These are phyloP conservation scores for Macrolepiota albuminosa DNA, from an alignment of 768 basidiomycete genomes.

Conservation along the genomic window DNA sequence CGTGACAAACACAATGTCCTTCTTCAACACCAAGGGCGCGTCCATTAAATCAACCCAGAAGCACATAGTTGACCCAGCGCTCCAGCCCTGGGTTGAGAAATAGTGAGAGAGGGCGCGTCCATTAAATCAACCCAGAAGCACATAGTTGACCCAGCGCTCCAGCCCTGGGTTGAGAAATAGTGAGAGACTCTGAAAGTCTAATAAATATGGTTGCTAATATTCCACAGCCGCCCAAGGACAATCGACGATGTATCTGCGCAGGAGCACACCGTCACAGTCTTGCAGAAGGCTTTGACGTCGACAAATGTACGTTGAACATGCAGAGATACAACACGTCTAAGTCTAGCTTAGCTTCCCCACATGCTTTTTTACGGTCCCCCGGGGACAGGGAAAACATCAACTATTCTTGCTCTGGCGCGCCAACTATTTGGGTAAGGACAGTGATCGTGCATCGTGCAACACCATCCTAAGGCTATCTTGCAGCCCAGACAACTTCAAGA, in stretches of 20 bases:
- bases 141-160: constrained; percentile 49
- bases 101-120: constrained; percentile 35
- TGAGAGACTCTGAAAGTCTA: constrained; percentile 30
- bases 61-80: constrained; percentile 46
- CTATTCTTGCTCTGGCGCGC: constrained; percentile 89
- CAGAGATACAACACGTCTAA: neutral
- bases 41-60: constrained; percentile 36
- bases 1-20: constrained; percentile 52
- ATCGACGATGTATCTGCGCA: constrained; percentile 98
- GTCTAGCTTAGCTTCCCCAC: constrained; percentile 76
- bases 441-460: constrained; percentile 3
- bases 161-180: constrained; percentile 99
- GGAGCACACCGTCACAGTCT: constrained; percentile 91
- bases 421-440: constrained; percentile 85
- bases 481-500: constrained; percentile 91
- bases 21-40: constrained; percentile 51
- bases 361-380: constrained; percentile 99
- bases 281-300: constrained; percentile 85
- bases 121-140: constrained; percentile 40
- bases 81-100: constrained; percentile 98
- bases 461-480: neutral
- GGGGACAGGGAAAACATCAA: constrained; percentile 97
- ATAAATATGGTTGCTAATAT: neutral
- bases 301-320: constrained; percentile 62
- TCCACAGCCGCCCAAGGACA: constrained; percentile 84